Base-by-base conservation (phyloP, 2,329 filamentous ascomycete genomes). In the Arachnomyces sp. region DNA sequence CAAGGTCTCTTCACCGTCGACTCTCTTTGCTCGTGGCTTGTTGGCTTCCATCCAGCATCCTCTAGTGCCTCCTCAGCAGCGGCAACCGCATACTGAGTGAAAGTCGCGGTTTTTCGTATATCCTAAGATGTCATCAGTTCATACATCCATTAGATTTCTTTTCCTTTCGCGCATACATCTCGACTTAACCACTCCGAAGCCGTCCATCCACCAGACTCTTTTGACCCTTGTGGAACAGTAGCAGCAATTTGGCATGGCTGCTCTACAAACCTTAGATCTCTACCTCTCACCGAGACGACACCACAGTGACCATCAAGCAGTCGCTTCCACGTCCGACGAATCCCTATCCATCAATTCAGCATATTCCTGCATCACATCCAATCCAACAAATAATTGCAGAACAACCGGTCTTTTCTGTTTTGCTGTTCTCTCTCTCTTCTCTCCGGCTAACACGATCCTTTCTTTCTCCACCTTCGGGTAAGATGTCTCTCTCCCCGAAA, bases 31-130 rank as follows among this genome's bases (percentile, higher is more conserved):
- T 79, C 73, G 13, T 72, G 68, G 3, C 57, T 63, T 4, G 66
- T 67, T 0, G 82, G 79, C 36, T 74, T 70, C 86, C 89, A 95
- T 2, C 74, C 78, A 1, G 90, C 83, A 68, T 96, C 87, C 18
- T 77, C 65, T 38, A 98, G 69, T 0, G 92, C 92, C 74, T 96
- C 92, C 37, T 86, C 77, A 0, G 86, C 76, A 2, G 89, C 87
- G 9, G 85, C 87, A 56, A 95, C 74, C 11, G 89, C 90, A 67
- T 93, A 96, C 61, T 96, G 89, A 3, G 88, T 78, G 59, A 96
- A 96, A 16, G 71, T 74, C n/a, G 92, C 88, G 80, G 93, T 93
- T 55, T 86, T 84, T 3, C 88, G 78, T 53, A 76, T 69, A 47
- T 82, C 77, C 75, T 78, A 46, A 1, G 28, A 18, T 18, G 21